A percentile compares a stretch with the other conserved stretches of the same genome.
These are phyloP conservation scores for Phytophthora cactorum DNA, from an alignment of 352 stramenopile genomes.

Conservation along the genomic window DNA sequence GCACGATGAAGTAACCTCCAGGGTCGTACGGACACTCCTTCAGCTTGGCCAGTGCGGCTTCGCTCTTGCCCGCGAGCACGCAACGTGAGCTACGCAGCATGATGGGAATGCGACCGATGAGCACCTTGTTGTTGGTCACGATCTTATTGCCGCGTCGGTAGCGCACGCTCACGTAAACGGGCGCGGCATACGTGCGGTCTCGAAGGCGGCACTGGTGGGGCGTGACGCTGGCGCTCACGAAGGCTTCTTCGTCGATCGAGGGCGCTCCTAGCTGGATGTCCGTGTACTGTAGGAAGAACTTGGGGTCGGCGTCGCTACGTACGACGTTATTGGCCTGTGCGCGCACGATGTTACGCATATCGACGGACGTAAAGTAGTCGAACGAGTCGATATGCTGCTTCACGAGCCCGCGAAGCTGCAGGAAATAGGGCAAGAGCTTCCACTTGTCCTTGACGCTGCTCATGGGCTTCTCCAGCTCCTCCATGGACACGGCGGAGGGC, in stretches of 20 bases:
- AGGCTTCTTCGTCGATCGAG: slow-evolving; percentile 97
- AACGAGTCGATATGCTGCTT: slow-evolving; percentile 99
- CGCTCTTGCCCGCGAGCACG: slow-evolving; percentile 94
- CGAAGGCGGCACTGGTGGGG: slow-evolving; percentile 98
- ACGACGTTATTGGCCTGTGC: slow-evolving; percentile 93
- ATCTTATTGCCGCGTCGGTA: slow-evolving; percentile 98
- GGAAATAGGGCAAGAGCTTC: slow-evolving; percentile 98
- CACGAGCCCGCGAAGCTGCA: slow-evolving; percentile 92
- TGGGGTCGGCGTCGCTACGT: slow-evolving; percentile 94
- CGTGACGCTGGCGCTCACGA: slow-evolving; percentile 92
- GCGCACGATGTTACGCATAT: slow-evolving; percentile 99
- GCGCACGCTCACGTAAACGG: slow-evolving; percentile 98
- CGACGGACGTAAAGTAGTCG: slow-evolving; percentile 98
- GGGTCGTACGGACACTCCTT: slow-evolving; percentile 99
- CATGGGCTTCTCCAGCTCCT: slow-evolving; percentile 78
- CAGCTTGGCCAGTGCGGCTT: slow-evolving; percentile 94
- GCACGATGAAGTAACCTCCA: slow-evolving; percentile 99
- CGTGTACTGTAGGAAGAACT: slow-evolving; percentile 99
- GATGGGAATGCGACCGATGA: slow-evolving; percentile 97
- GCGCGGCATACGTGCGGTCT: slow-evolving; percentile 99
- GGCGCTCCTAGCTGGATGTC: slow-evolving; percentile 98
- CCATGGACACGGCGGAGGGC: slow-evolving; percentile 44
- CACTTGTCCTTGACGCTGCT: slow-evolving; percentile 95
- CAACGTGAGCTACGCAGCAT: slow-evolving; percentile 98
- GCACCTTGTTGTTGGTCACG: slow-evolving; percentile 98